Evolutionary conservation across 108 stramenopile genomes (phyloP).

Genomic region (Aurantiochytrium sp.): DNA sequence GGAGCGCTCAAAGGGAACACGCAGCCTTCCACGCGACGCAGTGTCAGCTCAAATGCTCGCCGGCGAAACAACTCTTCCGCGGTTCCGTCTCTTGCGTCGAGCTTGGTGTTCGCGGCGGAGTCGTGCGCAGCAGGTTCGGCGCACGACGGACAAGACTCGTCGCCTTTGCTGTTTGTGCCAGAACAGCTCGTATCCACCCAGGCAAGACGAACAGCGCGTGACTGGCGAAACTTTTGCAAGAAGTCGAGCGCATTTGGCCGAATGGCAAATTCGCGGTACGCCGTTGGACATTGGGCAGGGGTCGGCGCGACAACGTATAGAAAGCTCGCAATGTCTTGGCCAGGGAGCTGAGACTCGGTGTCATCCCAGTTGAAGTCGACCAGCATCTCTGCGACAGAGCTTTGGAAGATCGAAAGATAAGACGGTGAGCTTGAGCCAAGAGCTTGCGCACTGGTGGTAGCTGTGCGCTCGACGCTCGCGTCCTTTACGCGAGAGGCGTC

Average conservation of each 20-base stretch:
- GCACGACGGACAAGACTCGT: not conserved
- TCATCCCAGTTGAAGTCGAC: not conserved
- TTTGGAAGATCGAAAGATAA: not conserved
- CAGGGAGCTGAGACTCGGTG: not conserved
- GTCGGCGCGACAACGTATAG: not conserved
- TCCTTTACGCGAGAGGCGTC: not conserved
- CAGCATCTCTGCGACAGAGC: not conserved
- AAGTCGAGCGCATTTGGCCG: not conserved
- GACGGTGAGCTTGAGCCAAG: not conserved
- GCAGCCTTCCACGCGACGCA: not conserved
- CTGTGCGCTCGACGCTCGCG: not conserved
- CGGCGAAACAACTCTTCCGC: not conserved
- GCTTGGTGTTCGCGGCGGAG: not conserved
- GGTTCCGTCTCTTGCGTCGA: not conserved
- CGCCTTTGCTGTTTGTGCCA: not conserved
- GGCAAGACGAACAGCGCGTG: not conserved
- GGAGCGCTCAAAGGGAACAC: not conserved
- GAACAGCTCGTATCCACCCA: not conserved
- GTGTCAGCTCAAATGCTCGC: not conserved
- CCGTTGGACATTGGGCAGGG: not conserved
- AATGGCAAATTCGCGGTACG: not conserved
- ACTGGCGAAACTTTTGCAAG: not conserved
- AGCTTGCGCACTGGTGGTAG: too few relatives aligned
- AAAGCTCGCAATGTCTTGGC: not conserved
- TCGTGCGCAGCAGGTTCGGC: not conserved